These are phyloP conservation scores for Lachancea cidri DNA, from an alignment of 805 yeast species.

Conservation along the genomic window DNA sequence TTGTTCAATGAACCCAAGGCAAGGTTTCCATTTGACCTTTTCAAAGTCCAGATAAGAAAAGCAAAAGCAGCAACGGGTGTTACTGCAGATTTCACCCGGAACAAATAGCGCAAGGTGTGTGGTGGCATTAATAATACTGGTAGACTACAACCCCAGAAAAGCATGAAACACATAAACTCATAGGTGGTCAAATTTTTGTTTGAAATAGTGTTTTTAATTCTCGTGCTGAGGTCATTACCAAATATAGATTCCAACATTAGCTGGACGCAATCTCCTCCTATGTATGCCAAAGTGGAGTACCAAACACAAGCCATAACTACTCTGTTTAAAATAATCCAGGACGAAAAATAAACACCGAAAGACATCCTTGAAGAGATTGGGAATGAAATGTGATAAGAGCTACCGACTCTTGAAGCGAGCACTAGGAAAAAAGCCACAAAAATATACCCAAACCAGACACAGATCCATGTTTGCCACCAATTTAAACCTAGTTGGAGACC, in stretches of 20 bases:
- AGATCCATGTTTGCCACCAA: conserved; percentile 91
- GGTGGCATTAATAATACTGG: conserved; percentile 84
- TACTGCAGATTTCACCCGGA: conserved; percentile 70
- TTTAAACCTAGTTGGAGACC: conserved; percentile 72
- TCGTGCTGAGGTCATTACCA: conserved; percentile 55
- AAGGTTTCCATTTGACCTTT: conserved; percentile 62
- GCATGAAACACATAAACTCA: conserved; percentile 66
- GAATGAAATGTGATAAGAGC: conserved; percentile 75
- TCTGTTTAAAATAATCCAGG: conserved; percentile 85
- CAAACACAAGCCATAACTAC: conserved; percentile 85
- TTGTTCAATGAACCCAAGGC: conserved; percentile 23
- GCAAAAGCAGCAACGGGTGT: conserved; percentile 83
- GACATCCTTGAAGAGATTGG: conserved; percentile 78
- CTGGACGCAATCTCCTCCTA: conserved; percentile 81
- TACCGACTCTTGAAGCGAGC: conserved; percentile 70
- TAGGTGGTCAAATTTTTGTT: conserved; percentile 61
- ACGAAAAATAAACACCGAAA: conserved; percentile 80
- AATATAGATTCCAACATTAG: conserved; percentile 73
- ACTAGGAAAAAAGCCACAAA: conserved; percentile 66
- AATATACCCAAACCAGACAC: conserved; percentile 81
- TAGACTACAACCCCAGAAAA: conserved; percentile 75
- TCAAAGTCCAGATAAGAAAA: conserved; percentile 78
- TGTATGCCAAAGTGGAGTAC: conserved; percentile 81
- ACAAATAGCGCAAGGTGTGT: conserved; percentile 74
- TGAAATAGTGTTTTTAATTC: conserved; percentile 57